Evolutionary conservation across 441 rosid genomes (phyloP), one percentile per base, ranked within the genome.

Genomic region (Theobroma grandiflorum): DNA sequence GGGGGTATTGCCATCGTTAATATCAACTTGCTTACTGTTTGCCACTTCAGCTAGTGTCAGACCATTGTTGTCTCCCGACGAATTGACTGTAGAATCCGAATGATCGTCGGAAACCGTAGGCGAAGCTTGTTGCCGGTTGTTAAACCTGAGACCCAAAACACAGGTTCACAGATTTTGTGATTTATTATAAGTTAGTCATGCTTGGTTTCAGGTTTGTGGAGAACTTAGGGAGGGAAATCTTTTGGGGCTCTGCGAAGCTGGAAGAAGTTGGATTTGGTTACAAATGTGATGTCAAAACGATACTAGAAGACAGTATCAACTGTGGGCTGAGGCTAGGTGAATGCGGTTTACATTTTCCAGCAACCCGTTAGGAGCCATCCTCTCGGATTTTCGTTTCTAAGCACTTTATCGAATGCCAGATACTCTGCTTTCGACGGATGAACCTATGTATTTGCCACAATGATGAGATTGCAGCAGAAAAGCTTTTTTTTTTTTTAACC

Each of bases 221-320:
- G 22, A 68, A 22, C 14, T 50, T 43, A 1, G 75, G 58, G 18
- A 82, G 82, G 43, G 79, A 78, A 33, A 72, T 78, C 22, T 16
- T 40, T 1, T 75, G 83, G 80, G 78, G 64, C 3, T 50, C 57
- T 8, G 47, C 79, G 12, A 72, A 65, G 75, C 81, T 82, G 0
- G 43, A 55, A 16, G 76, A 86, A 74, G 66, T 35, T 8, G 79
- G 82, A 10, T 82, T 82, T 72, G 65, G 57, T 11, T 82, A 75
- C 72, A 71, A 82, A 75, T 61, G 63, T 35, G 74, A 77, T 49
- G 40, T 50, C 52, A 86, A 78, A 76, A 59, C 0, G 20, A 82
- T 59, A 74, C 8, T 82, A 37, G 86, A 84, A 2, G 84, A 75
- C 18, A 40, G 77, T 40, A 26, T 82, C 33, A 59, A 49, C 43